Base-by-base conservation (phyloP, 1,284 basidiomycete species). In the Tylopilus microsporus region DNA sequence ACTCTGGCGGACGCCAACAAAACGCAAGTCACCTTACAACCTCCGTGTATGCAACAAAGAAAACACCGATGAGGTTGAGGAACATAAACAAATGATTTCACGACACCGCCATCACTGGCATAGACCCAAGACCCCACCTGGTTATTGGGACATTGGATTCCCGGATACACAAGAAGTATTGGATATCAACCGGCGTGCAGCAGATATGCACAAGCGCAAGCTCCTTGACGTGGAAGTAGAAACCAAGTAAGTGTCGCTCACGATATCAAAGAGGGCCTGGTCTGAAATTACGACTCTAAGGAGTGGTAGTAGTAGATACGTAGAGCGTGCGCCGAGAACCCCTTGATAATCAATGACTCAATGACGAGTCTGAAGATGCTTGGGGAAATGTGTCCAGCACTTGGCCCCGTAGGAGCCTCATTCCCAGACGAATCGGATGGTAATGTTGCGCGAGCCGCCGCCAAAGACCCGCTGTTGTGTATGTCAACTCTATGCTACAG, bases 91-190 rank as follows among this genome's bases (percentile, higher is more conserved):
- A 64, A 75, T 79, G 15, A 86, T 93, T 53, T 94, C 92, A 25
- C 82, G 90, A 34, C 92, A 94, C 74, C 82, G 92, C 34, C 77
- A 84, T 63, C 77, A 83, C 48, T 92, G 89, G 87, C 78, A 79
- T 37, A 79, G 84, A 49, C 78, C 86, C 2, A 80, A 77, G 49
- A 94, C 92, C 1, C 94, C 94, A 18, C 92, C 92, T 1, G 85
- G 84, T 25, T 95, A 90, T 72, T 92, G 91, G 91, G 79, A 88
- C 62, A 93, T 95, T 57, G 90, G 87, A 1, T 95, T 97, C 68
- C 94, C 94, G 1, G 78, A 79, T 62, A 94, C 94, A 3, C 92
- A 94, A 71, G 82, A 89, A 66, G 87, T 85, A 18, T 78, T 77
- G 47, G 79, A 79, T 53, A 90, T 94, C 63, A 95, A 95, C 70